Evolutionary conservation across 176 grass and related monocot genomes (phyloP), one percentile per base, ranked within the genome.

Genomic region (Zea mays): DNA sequence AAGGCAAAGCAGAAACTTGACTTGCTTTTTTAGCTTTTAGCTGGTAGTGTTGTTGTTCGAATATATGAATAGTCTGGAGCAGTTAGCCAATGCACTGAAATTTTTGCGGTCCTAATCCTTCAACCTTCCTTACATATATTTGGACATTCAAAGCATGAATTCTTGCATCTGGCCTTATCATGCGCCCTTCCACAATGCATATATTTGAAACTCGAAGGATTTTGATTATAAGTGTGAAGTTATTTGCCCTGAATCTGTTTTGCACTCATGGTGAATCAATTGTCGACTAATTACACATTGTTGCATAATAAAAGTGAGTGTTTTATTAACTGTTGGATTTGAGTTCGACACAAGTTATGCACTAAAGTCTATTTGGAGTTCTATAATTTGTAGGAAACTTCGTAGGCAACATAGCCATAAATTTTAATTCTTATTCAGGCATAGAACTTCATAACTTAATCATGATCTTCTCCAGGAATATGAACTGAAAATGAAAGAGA

Each of bases 401-500:
- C 19, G 40, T 48, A 62, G 39, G 17, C n/a, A 21, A 60, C 62
- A 20, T 12, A 52, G 54, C 14, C 8, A 2, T 45, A 47, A 69
- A 15, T 75, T 80, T 61, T 64, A 62, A 15, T 61, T 64, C 62
- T 65, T 55, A 17, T 41, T 82, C 14, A 54, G 11, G 56, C 46
- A 15, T 74, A 60, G 5, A 44, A 63, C 19, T 38, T 84, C 9
- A 80, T 75, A 75, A 51, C 50, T 60, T 77, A 78, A 6, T 84
- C 41, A 38, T 81, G 52, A 62, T 78, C 20, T 86, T 54, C 79
- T 21, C 52, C 73, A 99, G 96, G 96, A 99, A 85, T 99, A 99
- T 77, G 96, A 93, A 87, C 83, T 95, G 1, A 99, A 99, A 88
- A 85, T 95, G 92, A 93, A 85, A 73, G 96, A 95, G 65, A 99